phyloP scores from a whole-genome alignment of 2,329 filamentous ascomycete species.

The Dothistroma septosporum region DNA sequence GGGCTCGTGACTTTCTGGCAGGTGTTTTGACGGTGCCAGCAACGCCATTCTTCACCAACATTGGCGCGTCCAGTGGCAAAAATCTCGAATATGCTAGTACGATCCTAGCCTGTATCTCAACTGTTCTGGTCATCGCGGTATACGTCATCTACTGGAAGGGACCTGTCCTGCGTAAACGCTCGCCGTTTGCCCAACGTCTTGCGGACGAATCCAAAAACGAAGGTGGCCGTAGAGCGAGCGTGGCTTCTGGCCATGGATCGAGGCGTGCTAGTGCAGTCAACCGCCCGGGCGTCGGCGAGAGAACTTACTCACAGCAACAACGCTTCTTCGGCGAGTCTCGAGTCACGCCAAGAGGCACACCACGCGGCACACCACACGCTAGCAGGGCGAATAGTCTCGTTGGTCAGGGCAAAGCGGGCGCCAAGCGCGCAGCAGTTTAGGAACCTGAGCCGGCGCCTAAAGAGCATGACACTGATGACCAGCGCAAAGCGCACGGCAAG shows the following conservation, averaged over 20 bases:
- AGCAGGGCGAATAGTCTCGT: slow-evolving; percentile 25
- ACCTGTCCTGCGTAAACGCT: slow-evolving; percentile 48
- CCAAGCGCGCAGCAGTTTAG: neutral
- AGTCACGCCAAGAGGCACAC: slow-evolving; percentile 27
- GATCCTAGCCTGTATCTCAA: slow-evolving; percentile 50
- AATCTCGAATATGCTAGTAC: slow-evolving; percentile 56
- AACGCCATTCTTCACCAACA: slow-evolving; percentile 54
- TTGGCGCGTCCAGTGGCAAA: slow-evolving; percentile 30
- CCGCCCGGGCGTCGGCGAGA: slow-evolving; percentile 22
- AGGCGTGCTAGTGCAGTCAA: slow-evolving; percentile 15
- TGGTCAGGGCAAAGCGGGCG: neutral
- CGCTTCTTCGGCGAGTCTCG: slow-evolving; percentile 31
- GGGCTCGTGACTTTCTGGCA: slow-evolving; percentile 69
- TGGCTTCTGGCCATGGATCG: slow-evolving; percentile 26
- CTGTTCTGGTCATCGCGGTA: slow-evolving; percentile 51
- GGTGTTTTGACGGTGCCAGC: slow-evolving; percentile 68
- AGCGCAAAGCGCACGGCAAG: no score
- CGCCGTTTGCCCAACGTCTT: slow-evolving; percentile 51
- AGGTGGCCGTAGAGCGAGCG: slow-evolving; percentile 26
- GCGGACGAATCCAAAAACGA: slow-evolving; percentile 25
- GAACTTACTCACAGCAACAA: slow-evolving; percentile 28
- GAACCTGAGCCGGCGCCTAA: neutral
- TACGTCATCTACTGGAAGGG: slow-evolving; percentile 58
- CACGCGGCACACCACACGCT: slow-evolving; percentile 27
- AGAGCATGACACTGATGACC: neutral